Base-by-base conservation (phyloP, 306 rosid species). In the Astragalus membranaceus region DNA sequence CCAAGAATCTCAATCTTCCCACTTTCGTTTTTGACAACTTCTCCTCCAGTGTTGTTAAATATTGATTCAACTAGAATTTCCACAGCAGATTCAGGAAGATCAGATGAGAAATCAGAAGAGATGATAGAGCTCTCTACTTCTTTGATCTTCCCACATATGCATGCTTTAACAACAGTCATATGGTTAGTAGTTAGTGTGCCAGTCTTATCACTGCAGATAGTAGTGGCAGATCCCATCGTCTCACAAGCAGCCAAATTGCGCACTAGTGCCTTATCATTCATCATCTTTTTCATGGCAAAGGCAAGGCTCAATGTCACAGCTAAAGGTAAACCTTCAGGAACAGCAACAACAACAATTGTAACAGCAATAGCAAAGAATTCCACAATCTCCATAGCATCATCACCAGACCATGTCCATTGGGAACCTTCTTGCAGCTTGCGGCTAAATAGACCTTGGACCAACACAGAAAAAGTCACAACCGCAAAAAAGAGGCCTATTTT, bases 291-390 rank as follows among this genome's bases (percentile, higher is more conserved):
- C 99, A 94, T 94, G 41, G 99, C 97, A 74, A 94, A 94, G 64
- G 99, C 99, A 76, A 91, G 99, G 77, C 99, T 94, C 77, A 94
- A 76, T 63, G 99, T 94, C 75, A 94, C 99, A 4, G 99, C 97
- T 84, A 94, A 87, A 52, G 99, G 99, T 73, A 94, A 81, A 72
- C 99, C 99, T 85, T 94, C 97, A 46, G 97, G 99, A 69, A 94
- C 99, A 10, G 99, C 99, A 80, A 94, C 99, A 69, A 94, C 97
- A 61, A 94, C 96, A 69, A 94, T 91, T 48, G 99, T 94, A 29
- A 94, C 99, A 61, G 97, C 96, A 75, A 94, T 63, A 59, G 99
- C 99, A 74, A 94, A 94, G 79, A 80, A 91, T 76, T 94, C 97
- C 81, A 94, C 80, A 53, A 94, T 83, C 60, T 86, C 88, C 96